Percentiles rank a stretch among this genome's conserved stretches.
These are phyloP conservation scores for Aegilops speltoides DNA, from an alignment of 176 grass and related monocot species.

Conservation along the genomic window DNA sequence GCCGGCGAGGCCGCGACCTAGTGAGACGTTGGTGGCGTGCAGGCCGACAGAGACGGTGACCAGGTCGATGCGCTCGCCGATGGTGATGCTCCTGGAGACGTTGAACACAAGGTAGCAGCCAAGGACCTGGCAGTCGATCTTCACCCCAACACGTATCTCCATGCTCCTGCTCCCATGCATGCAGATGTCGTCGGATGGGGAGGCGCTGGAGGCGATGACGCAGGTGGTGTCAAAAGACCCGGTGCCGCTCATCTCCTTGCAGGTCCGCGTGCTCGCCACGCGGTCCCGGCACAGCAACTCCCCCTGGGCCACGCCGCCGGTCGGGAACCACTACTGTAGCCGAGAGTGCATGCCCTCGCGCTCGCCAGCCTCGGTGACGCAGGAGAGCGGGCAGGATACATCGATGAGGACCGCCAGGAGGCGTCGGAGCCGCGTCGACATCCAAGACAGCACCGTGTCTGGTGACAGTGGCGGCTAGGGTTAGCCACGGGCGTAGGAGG, in stretches of 20 bases:
- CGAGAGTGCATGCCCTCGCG: too few relatives aligned
- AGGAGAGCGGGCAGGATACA: too few relatives aligned
- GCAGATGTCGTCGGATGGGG: constrained; percentile 48
- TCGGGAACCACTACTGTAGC: too few relatives aligned
- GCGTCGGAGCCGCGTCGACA: too few relatives aligned
- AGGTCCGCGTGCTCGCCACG: constrained; percentile 48
- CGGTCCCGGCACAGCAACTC: constrained; percentile 21
- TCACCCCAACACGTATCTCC: constrained; percentile 41
- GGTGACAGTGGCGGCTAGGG: too few relatives aligned
- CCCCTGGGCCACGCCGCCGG: background rate
- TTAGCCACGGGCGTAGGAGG: too few relatives aligned
- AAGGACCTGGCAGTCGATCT: constrained; percentile 46
- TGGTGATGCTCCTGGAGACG: constrained; percentile 49
- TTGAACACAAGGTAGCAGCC: constrained; percentile 67
- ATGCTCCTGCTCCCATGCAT: constrained; percentile 63
- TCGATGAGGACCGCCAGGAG: too few relatives aligned
- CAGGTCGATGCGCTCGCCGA: too few relatives aligned
- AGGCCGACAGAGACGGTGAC: constrained; percentile 58
- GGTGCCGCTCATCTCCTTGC: constrained; percentile 63
- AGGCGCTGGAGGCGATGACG: constrained; percentile 53
- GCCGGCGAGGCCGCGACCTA: constrained; percentile 45
- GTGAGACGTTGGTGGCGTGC: constrained; percentile 41
- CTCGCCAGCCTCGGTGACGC: too few relatives aligned
- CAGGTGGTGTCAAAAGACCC: constrained; percentile 73
- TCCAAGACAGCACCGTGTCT: too few relatives aligned